These are phyloP conservation scores for Umbelopsis sp. DNA, from an alignment of 371 early-diverging fungal genomes.

Conservation along the genomic window DNA sequence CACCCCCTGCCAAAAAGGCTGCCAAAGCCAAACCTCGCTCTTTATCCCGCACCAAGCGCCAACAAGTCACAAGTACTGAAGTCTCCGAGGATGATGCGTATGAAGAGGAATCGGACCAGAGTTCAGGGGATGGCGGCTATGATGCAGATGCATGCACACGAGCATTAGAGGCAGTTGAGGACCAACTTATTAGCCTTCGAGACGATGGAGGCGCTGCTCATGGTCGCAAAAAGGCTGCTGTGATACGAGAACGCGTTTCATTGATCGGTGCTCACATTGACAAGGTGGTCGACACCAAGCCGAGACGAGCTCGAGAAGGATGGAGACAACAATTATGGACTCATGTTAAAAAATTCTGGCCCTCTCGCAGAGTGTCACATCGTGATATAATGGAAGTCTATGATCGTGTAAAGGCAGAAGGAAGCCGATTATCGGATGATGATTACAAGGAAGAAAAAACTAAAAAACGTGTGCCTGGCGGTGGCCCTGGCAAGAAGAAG, in stretches of 20 bases:
- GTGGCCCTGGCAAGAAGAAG: background rate
- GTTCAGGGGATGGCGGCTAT: conserved; percentile 41
- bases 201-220: conserved; percentile 51
- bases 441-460: conserved; percentile 7
- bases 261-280: conserved; percentile 68
- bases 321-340: conserved; percentile 61
- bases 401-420: conserved; percentile 43
- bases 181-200: conserved; percentile 51
- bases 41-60: background rate
- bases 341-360: conserved; percentile 70
- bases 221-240: conserved; percentile 53
- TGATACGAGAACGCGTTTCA: conserved; percentile 59
- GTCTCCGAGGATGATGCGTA: conserved; percentile 6
- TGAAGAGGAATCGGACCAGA: background rate
- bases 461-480: background rate
- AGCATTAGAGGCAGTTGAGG: conserved; percentile 59
- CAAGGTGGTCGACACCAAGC: conserved; percentile 33
- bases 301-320: conserved; percentile 25
- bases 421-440: conserved; percentile 3
- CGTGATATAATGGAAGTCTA: conserved; percentile 58
- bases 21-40: conserved; percentile 2
- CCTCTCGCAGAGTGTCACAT: conserved; percentile 49
- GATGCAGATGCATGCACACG: conserved; percentile 59
- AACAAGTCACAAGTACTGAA: conserved; percentile 1
- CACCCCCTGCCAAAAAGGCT: background rate